phyloP scores from a whole-genome alignment of 2,329 filamentous ascomycete genomes.

The Talaromyces sp. region DNA sequence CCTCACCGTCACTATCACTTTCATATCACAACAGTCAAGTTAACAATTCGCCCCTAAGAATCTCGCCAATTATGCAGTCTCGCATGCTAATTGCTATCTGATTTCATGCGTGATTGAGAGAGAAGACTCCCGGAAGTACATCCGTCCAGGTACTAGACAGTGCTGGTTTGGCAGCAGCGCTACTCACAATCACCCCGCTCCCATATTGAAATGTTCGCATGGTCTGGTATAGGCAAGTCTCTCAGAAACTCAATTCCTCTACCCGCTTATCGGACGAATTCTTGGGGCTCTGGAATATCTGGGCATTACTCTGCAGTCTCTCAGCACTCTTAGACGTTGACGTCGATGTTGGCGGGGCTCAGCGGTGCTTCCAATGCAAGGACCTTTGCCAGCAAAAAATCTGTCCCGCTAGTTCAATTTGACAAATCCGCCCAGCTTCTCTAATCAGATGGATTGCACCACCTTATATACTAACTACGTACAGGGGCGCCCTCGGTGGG shows the following conservation, averaged over 20 bases:
- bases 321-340: not conserved
- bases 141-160: not conserved
- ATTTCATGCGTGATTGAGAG: not conserved
- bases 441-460: not conserved
- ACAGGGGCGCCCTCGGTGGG: constrained; percentile 28
- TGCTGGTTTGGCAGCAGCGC: not conserved
- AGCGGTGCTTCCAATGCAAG: not conserved
- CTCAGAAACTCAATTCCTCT: not conserved
- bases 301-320: not conserved
- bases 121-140: not conserved
- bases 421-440: not conserved
- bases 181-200: not conserved
- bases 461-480: not conserved
- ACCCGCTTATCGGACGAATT: not conserved
- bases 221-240: constrained; percentile 10
- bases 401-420: not conserved
- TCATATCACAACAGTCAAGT: not conserved
- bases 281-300: not conserved
- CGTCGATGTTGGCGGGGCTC: not conserved
- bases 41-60: not conserved
- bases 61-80: not conserved
- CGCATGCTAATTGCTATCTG: not conserved
- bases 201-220: constrained; percentile 9
- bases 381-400: not conserved
- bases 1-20: not conserved